Evolutionary conservation across 129 eudicot genomes (phyloP).

Genomic region (Logfia minima): DNA sequence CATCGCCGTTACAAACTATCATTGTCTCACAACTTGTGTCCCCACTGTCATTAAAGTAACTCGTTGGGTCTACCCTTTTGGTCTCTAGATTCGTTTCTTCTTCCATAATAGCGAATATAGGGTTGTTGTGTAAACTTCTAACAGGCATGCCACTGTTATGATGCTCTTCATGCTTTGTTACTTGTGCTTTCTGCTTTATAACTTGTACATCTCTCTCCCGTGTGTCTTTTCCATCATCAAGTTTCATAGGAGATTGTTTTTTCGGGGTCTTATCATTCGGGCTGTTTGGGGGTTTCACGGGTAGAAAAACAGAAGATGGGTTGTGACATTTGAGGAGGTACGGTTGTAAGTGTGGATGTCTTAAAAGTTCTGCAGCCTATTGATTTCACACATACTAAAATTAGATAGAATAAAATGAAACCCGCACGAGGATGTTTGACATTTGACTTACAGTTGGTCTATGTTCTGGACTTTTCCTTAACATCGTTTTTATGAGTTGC

Average conservation of each 20-base stretch:
- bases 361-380: constrained; percentile 91
- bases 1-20: constrained; percentile 45
- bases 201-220: constrained; percentile 47
- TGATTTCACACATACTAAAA: constrained; percentile 18
- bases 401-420: constrained; percentile 20
- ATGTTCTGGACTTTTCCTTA: constrained; percentile 91
- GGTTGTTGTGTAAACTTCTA: constrained; percentile 41
- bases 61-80: constrained; percentile 91
- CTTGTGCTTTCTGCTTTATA: constrained; percentile 37
- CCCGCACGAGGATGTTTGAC: constrained; percentile 1
- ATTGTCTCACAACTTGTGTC: constrained; percentile 61
- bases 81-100: constrained; percentile 73
- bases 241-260: constrained; percentile 50
- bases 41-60: constrained; percentile 66
- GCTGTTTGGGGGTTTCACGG: constrained; percentile 75
- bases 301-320: constrained; percentile 75
- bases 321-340: constrained; percentile 70
- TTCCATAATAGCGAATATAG: constrained; percentile 32
- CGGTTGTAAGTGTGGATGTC: constrained; percentile 92
- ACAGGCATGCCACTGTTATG: constrained; percentile 24
- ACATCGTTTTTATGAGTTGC: constrained; percentile 91
- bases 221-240: constrained; percentile 39
- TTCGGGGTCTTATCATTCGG: constrained; percentile 54
- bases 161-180: constrained; percentile 35
- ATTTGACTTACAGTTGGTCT: constrained; percentile 83